phyloP scores from a whole-genome alignment of 2,329 filamentous ascomycete species.

The Claviceps paspali region DNA sequence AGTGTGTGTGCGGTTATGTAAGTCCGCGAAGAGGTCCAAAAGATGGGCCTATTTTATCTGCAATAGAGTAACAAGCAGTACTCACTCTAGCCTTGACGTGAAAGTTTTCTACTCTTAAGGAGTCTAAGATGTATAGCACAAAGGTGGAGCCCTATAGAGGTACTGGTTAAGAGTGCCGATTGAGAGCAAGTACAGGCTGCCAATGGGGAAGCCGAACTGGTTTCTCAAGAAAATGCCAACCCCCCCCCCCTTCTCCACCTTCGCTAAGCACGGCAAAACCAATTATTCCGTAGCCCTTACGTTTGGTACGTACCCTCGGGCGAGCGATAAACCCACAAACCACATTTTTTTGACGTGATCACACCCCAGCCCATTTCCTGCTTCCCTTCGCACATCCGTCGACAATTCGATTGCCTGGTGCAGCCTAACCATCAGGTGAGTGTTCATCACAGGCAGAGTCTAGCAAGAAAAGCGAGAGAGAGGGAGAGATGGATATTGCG shows the following conservation, averaged over 20 bases:
- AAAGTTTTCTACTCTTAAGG: too few species aligned
- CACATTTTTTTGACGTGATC: conserved; percentile 19
- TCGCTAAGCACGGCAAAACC: conserved; percentile 11
- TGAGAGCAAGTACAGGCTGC: not conserved
- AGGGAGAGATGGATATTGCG: not conserved
- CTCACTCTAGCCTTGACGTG: too few species aligned
- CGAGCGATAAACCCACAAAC: conserved; percentile 25
- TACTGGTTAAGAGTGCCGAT: too few species aligned
- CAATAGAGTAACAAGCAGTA: too few species aligned
- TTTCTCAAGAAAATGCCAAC: too few species aligned
- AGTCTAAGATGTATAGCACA: too few species aligned
- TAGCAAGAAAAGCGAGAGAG: not conserved
- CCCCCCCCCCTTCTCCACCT: too few species aligned
- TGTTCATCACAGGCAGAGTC: conserved; percentile 7
- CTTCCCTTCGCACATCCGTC: conserved; percentile 20
- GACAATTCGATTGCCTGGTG: conserved; percentile 34
- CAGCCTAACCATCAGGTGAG: conserved; percentile 33
- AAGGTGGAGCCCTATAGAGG: too few species aligned
- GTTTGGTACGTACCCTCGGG: conserved; percentile 17
- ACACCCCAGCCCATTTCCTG: conserved; percentile 17
- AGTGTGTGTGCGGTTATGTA: too few species aligned
- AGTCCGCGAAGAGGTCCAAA: too few species aligned
- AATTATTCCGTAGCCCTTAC: conserved; percentile 14
- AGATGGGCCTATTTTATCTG: too few species aligned
- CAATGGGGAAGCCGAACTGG: not conserved